Evolutionary conservation across 345 rosid genomes (phyloP).

Genomic region (Anastatica hierochuntica): DNA sequence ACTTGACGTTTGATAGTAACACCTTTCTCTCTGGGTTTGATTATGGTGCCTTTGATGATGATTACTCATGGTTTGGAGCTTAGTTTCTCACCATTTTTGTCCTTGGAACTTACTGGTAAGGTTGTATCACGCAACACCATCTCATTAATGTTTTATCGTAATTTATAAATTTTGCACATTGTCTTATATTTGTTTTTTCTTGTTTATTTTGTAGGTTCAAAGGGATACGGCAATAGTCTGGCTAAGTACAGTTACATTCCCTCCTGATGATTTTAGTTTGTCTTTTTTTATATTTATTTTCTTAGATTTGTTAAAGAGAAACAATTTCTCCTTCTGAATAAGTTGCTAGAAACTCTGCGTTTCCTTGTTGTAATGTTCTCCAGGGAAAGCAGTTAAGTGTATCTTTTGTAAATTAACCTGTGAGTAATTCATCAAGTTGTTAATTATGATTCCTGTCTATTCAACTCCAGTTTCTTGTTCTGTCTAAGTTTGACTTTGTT

Average conservation of each 20-base stretch:
- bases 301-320: conserved; percentile 17
- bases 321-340: conserved; percentile 11
- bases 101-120: conserved; percentile 21
- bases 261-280: too few species aligned
- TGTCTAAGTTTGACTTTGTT: too few species aligned
- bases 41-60: conserved; percentile 24
- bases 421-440: conserved; percentile 24
- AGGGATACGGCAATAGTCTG: conserved; percentile 20
- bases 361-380: conserved; percentile 8
- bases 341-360: not conserved
- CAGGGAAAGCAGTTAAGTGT: conserved; percentile 13
- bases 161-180: too few species aligned
- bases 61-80: conserved; percentile 23
- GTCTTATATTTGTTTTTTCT: too few species aligned
- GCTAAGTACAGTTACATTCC: conserved; percentile 20
- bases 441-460: not conserved
- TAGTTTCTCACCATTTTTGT: conserved; percentile 8
- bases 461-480: not conserved
- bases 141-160: not conserved
- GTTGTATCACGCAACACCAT: conserved; percentile 3
- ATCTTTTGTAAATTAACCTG: conserved; percentile 22
- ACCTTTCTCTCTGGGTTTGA: too few species aligned
- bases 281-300: too few species aligned
- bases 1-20: conserved; percentile 39
- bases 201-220: conserved; percentile 11